phyloP scores from a whole-genome alignment of 192 early-diverging fungal genomes.

The Coemansia sp. region DNA sequence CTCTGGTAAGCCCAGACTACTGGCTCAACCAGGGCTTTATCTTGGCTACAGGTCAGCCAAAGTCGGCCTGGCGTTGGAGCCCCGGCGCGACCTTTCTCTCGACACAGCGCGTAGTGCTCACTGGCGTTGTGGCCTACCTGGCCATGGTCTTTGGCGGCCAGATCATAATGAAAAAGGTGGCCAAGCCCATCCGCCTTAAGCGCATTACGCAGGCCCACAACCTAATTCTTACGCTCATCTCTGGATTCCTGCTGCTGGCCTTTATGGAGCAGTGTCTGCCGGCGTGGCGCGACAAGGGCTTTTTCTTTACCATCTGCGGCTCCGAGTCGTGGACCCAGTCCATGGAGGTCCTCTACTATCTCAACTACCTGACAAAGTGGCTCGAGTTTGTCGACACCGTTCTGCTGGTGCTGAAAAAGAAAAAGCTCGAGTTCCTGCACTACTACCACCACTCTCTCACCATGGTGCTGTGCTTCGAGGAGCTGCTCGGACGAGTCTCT shows the following conservation, averaged over 20 bases:
- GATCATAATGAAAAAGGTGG: constrained; percentile 59
- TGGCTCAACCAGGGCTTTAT: constrained; percentile 52
- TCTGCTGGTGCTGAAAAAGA: constrained; percentile 81
- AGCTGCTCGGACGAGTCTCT: constrained; percentile 71
- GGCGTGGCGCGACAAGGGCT: constrained; percentile 61
- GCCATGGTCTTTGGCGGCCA: constrained; percentile 79
- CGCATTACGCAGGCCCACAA: constrained; percentile 79
- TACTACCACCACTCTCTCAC: constrained; percentile 93
- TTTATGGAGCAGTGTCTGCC: constrained; percentile 79
- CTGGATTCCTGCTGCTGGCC: constrained; percentile 65
- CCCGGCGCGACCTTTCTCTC: constrained; percentile 49
- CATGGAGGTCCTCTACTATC: constrained; percentile 79
- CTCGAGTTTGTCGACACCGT: constrained; percentile 88
- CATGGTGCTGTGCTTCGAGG: constrained; percentile 80
- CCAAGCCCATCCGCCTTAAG: constrained; percentile 54
- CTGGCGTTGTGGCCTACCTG: constrained; percentile 60
- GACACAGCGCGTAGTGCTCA: constrained; percentile 47
- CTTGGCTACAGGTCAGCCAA: constrained; percentile 44
- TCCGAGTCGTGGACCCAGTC: constrained; percentile 70
- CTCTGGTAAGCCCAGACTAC: constrained; percentile 52
- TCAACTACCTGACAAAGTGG: constrained; percentile 92
- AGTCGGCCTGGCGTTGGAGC: constrained; percentile 50
- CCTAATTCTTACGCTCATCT: constrained; percentile 68
- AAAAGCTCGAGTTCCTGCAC: constrained; percentile 87
- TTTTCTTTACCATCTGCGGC: constrained; percentile 71